phyloP scores from a whole-genome alignment of 495 filamentous ascomycete species.

The Penicillium steckii region DNA sequence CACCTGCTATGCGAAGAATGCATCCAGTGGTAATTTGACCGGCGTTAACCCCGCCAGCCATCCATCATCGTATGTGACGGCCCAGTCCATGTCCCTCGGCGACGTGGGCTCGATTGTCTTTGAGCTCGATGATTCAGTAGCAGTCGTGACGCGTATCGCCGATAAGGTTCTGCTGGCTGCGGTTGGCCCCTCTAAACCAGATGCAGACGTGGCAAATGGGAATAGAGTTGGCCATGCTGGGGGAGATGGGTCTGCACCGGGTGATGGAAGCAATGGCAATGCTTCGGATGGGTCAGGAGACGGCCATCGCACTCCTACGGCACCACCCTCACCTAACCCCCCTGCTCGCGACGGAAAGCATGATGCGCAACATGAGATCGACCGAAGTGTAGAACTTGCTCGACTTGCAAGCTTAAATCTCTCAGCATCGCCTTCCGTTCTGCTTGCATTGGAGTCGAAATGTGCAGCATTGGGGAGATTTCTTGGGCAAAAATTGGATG shows the following conservation, averaged over 20 bases:
- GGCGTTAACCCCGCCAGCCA: constrained; percentile 48
- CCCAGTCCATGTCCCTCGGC: constrained; percentile 48
- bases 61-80: constrained; percentile 48
- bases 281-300: constrained; percentile 19
- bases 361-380: constrained; percentile 41
- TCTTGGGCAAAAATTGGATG: constrained; percentile 41
- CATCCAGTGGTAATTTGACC: constrained; percentile 45
- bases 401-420: constrained; percentile 43
- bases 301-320: constrained; percentile 5
- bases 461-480: constrained; percentile 45
- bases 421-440: constrained; percentile 39
- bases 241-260: background rate
- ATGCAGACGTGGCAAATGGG: constrained; percentile 15
- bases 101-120: constrained; percentile 51
- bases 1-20: constrained; percentile 48
- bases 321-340: constrained; percentile 11
- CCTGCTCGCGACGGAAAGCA: constrained; percentile 24
- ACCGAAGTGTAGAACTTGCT: constrained; percentile 41
- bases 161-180: constrained; percentile 48
- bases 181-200: constrained; percentile 39
- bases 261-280: constrained; percentile 11
- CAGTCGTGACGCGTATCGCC: constrained; percentile 45
- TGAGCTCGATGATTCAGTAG: constrained; percentile 45
- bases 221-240: constrained; percentile 1
- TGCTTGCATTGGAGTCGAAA: constrained; percentile 47